Percentiles rank a stretch among this genome's conserved stretches.
Conservation (phyloP, 768 basidiomycete species). For the Lanmaoa pseudosensibilis region DNA sequence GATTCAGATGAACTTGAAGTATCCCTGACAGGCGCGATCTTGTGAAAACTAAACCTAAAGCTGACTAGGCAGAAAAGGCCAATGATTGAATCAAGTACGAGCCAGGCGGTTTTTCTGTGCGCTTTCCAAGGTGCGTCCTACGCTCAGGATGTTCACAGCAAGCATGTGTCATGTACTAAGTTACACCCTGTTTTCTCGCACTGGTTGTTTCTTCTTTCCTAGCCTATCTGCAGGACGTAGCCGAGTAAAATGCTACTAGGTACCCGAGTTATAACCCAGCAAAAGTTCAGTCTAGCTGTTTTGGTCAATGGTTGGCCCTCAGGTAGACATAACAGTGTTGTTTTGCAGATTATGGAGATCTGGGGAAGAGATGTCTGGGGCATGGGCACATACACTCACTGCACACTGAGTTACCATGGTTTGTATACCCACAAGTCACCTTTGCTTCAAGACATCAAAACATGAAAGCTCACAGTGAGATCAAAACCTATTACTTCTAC, state of each 20-base stretch:
- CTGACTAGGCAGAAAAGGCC: slow-evolving; percentile 87
- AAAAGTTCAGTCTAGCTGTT: no score
- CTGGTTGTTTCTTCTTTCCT: slow-evolving; percentile 80
- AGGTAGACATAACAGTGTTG: no score
- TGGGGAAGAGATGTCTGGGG: slow-evolving; percentile 86
- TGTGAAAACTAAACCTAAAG: slow-evolving; percentile 72
- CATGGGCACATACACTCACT: slow-evolving; percentile 87
- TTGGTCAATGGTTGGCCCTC: no score
- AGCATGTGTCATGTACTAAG: not conserved
- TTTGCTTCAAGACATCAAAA: slow-evolving; percentile 72
- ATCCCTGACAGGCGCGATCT: slow-evolving; percentile 83
- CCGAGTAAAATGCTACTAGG: no score
- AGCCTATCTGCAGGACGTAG: no score
- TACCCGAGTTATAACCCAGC: no score
- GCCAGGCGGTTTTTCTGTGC: slow-evolving; percentile 94
- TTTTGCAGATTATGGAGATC: no score
- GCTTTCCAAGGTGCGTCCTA: slow-evolving; percentile 77
- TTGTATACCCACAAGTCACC: not conserved
- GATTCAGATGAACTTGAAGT: slow-evolving; percentile 87
- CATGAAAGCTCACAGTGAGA: slow-evolving; percentile 77
- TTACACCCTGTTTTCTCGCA: slow-evolving; percentile 46
- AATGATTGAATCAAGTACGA: slow-evolving; percentile 83
- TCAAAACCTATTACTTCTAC: slow-evolving; percentile 43
- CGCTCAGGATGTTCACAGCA: not conserved
- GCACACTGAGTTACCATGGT: slow-evolving; percentile 43